Evolutionary conservation across 495 filamentous ascomycete genomes (phyloP), one percentile per base, ranked within the genome.

Genomic region (Penicillium diatomitis): DNA sequence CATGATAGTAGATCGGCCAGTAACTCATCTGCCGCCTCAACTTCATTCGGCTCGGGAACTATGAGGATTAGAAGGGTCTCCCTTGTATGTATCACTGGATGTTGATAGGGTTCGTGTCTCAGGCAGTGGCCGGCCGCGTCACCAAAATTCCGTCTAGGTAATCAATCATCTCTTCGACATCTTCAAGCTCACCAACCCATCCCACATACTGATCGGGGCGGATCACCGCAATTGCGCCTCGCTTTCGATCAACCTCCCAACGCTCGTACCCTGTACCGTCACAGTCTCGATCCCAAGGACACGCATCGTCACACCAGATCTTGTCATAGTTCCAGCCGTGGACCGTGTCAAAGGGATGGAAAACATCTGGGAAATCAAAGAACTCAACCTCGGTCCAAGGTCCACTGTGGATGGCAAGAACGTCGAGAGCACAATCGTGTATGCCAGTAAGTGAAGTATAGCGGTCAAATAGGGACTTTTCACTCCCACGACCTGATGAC

Each of bases 151-250:
- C 56, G 5, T 58, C 55, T 34, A 71, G 66, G 29, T 68, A 71
- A 1, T 36, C 8, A 10, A 58, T 60, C 50, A 81, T 46, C 10
- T 61, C 67, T 4, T 64, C 58, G 31, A 76, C 63, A 52, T 79
- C 76, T 39, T 79, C 77, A 32, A 84, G 36, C 32, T 74, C 71
- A 3, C 79, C 78, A 10, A 81, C 67, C 72, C 71, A 82, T 2
- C 76, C 75, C 33, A 85, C 77, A 63, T 86, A 80, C 53, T 81
- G 77, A 70, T 86, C 83, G 4, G 82, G 83, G 31, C 81, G 57
- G 9, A 72, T 28, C 41, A 80, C 67, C 6, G 85, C 75, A 6
- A 84, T 60, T 47, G 76, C 80, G 0, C 84, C 84, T n/a, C 55
- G 70, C 46, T 75, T 66, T 38, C 55, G 62, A 53, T 85, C 74